Conservation (phyloP, 2,329 filamentous ascomycete species). For the Elsinoe arachidis region DNA sequence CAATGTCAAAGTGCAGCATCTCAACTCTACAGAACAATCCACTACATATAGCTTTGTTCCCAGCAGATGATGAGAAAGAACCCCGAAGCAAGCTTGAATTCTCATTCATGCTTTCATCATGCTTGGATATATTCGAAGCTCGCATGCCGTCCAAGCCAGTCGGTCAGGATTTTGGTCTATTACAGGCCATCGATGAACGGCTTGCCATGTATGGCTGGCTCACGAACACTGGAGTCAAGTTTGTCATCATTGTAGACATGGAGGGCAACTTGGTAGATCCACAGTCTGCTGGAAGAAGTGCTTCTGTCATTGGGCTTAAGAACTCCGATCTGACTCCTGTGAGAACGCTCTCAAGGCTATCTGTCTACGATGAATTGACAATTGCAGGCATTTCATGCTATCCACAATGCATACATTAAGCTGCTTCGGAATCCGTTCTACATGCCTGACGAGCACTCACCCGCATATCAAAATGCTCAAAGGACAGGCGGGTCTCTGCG, state of each 20-base stretch:
- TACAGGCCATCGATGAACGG: constrained; percentile 89
- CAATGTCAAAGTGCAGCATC: constrained; percentile 9
- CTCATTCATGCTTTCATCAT: constrained; percentile 81
- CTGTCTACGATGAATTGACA: background rate
- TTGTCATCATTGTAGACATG: constrained; percentile 87
- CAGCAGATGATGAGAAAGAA: constrained; percentile 47
- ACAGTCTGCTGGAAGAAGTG: constrained; percentile 19
- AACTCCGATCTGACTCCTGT: constrained; percentile 84
- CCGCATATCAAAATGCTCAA: constrained; percentile 42
- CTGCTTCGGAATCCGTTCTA: constrained; percentile 93
- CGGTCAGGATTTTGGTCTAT: constrained; percentile 79
- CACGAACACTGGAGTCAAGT: constrained; percentile 88
- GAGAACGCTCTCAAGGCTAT: constrained; percentile 25
- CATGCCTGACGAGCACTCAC: constrained; percentile 73
- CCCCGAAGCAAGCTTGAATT: constrained; percentile 75
- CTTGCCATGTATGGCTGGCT: constrained; percentile 92
- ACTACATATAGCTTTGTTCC: constrained; percentile 85
- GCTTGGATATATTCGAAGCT: constrained; percentile 87
- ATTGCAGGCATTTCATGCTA: constrained; percentile 67
- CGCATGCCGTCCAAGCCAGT: constrained; percentile 63
- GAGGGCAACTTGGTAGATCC: constrained; percentile 52
- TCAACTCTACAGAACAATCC: constrained; percentile 69
- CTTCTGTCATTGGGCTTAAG: constrained; percentile 56
- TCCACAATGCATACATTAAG: constrained; percentile 86
- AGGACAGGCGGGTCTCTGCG: constrained; percentile 45